Evolutionary conservation across 2,329 filamentous ascomycete genomes (phyloP).

Genomic region (Colletotrichum tropicale): DNA sequence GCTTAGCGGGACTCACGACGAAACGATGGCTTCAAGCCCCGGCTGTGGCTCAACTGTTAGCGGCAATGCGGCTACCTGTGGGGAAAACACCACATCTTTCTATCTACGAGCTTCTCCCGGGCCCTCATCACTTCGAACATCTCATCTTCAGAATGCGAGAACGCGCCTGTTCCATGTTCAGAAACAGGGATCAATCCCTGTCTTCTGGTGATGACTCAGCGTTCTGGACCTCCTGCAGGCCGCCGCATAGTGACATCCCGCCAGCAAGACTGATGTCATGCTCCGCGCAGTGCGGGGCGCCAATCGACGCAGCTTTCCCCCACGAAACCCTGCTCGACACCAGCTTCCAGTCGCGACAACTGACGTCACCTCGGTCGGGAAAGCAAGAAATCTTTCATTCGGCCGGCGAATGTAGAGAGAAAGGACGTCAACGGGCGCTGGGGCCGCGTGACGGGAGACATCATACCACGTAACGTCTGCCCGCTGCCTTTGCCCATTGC

Average conservation of each 20-base stretch:
- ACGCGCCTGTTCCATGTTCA: neutral
- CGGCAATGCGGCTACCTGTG: neutral
- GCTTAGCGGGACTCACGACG: neutral
- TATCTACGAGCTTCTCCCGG: neutral
- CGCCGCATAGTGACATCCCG: slow-evolving; percentile 10
- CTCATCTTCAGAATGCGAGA: neutral
- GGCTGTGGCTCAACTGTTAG: neutral
- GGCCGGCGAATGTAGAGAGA: neutral
- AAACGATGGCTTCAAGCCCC: neutral
- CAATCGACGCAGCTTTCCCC: neutral
- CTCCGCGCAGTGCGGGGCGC: slow-evolving; percentile 5
- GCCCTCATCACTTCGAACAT: neutral
- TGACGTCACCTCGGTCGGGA: slow-evolving; percentile 10
- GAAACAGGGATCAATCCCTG: slow-evolving; percentile 6
- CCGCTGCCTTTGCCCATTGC: neutral
- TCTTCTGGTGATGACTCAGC: neutral
- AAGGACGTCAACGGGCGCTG: slow-evolving; percentile 16
- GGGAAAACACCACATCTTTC: neutral
- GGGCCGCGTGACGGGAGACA: slow-evolving; percentile 17
- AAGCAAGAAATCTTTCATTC: slow-evolving; percentile 12
- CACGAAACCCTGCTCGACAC: neutral
- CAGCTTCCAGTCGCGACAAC: neutral
- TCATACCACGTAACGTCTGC: slow-evolving; percentile 5
- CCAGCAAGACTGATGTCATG: slow-evolving; percentile 14
- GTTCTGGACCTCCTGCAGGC: slow-evolving; percentile 4